Evolutionary conservation across 495 filamentous ascomycete genomes (phyloP), one percentile per base, ranked within the genome.

Genomic region (Talaromyces liani): DNA sequence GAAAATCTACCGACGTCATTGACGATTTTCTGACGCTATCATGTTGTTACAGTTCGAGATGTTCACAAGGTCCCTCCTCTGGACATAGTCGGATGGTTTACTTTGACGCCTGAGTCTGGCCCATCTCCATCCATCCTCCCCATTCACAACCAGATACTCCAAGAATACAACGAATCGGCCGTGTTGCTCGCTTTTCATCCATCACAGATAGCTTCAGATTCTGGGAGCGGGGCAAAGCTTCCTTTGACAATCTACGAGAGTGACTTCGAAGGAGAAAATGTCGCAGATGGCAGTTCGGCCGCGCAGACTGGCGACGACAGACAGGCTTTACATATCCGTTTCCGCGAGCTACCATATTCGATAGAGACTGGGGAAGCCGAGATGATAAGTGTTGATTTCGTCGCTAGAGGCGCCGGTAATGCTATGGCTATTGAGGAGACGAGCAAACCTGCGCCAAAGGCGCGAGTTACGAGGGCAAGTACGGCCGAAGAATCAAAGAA

Each of bases 41-140:
- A 12, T 18, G 39, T 24, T 24, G 53, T 31, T 22, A 10, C 66
- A 93, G 91, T 92, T 84, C 92, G 88, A 76, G 88, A 90, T 65
- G 94, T 98, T 5, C 91, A 98, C 79, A 92, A 91, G 73, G 79
- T 74, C 36, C 91, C 91, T 0, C 75, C 83, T 9, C 87, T 97
- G 41, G 94, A 98, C 67, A 81, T 98, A 22, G 91, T 97, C 39
- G 94, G 92, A 73, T 96, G 93, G 91, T 99, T 93, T 80, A 90
- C 91, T n/a, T 85, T 91, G 9, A 79, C 91, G 22, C 85, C 91
- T 25, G 77, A 84, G 8, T 82, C 86, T 47, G 92, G 92, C 3
- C 95, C 94, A 0, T 72, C 84, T 64, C 65, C 76, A 22, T 68
- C 80, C 60, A 80, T 91, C 69, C 80, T 96, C 16, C 83, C 87